Conservation (phyloP, 169 alveolate genomes). For the Plasmodium vivax region DNA sequence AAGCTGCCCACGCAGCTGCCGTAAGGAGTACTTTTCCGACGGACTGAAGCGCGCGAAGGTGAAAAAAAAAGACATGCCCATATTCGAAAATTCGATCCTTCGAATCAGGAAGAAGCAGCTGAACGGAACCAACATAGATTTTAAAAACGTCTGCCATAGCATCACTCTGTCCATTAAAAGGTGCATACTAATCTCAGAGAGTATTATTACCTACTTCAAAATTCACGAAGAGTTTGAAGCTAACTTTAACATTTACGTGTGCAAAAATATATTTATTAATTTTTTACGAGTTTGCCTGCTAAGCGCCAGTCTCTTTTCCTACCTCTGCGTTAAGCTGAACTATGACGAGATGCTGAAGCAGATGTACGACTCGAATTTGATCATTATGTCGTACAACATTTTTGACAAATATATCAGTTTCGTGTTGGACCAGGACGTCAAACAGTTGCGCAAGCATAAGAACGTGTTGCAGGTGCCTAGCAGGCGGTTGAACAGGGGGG, state of each 20-base stretch:
- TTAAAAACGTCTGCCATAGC: constrained; percentile 28
- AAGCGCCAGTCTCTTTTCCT: constrained; percentile 41
- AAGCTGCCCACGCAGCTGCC: background rate
- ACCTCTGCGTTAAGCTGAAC: constrained; percentile 36
- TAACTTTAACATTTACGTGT: constrained; percentile 54
- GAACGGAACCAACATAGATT: constrained; percentile 40
- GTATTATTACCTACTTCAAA: constrained; percentile 22
- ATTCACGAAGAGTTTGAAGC: constrained; percentile 23
- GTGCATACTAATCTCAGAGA: constrained; percentile 41
- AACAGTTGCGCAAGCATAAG: constrained; percentile 8
- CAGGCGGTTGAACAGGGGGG: background rate
- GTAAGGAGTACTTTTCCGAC: background rate
- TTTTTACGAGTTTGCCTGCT: constrained; percentile 34
- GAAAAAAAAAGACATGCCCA: constrained; percentile 59
- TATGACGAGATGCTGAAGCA: constrained; percentile 53
- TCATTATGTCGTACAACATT: constrained; percentile 30
- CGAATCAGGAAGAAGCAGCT: constrained; percentile 1
- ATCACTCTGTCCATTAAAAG: constrained; percentile 36
- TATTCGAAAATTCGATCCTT: constrained; percentile 60
- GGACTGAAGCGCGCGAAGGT: background rate
- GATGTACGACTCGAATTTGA: constrained; percentile 31
- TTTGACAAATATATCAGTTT: constrained; percentile 55
- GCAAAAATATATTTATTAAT: constrained; percentile 52
- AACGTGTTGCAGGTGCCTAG: constrained; percentile 1
- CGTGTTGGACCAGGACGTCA: constrained; percentile 34